Evolutionary conservation across 768 basidiomycete species (phyloP).

Genomic region (Pleurotus ostreatus): DNA sequence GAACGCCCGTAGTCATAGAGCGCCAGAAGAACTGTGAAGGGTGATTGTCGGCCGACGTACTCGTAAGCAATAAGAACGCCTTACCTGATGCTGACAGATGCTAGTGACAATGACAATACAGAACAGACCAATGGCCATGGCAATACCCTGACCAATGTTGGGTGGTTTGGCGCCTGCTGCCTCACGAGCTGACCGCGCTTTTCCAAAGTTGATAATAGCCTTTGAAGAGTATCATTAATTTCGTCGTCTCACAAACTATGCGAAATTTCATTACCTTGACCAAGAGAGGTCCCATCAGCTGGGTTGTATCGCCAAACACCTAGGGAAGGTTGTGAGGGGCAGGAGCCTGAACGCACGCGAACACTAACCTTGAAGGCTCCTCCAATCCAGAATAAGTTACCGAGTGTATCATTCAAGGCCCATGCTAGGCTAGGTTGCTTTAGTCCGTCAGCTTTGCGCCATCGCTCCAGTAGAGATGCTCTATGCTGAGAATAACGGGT

Average conservation of each 20-base stretch:
- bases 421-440: slow-evolving; percentile 51
- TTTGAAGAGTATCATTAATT: slow-evolving; percentile 14
- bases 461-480: slow-evolving; percentile 30
- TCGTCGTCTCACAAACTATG: background rate
- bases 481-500: slow-evolving; percentile 21
- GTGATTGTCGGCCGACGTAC: background rate
- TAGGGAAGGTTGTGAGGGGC: slow-evolving; percentile 18
- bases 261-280: slow-evolving; percentile 38
- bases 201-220: slow-evolving; percentile 60
- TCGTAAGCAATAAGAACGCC: background rate
- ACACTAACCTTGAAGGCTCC: slow-evolving; percentile 52
- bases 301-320: slow-evolving; percentile 58
- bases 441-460: slow-evolving; percentile 41
- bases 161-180: slow-evolving; percentile 28
- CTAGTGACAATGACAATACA: slow-evolving; percentile 45
- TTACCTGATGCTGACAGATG: slow-evolving; percentile 60
- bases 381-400: slow-evolving; percentile 56
- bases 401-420: slow-evolving; percentile 60
- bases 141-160: slow-evolving; percentile 52
- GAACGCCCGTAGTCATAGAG: slow-evolving; percentile 62
- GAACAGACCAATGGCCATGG: slow-evolving; percentile 54
- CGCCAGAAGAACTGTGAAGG: slow-evolving; percentile 60
- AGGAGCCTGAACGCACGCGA: background rate
- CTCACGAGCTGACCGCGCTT: slow-evolving; percentile 38
- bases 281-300: slow-evolving; percentile 60